Evolutionary conservation across 108 stramenopile genomes (phyloP), one percentile per base, ranked within the genome.

Genomic region (Nannochloropsis salina): DNA sequence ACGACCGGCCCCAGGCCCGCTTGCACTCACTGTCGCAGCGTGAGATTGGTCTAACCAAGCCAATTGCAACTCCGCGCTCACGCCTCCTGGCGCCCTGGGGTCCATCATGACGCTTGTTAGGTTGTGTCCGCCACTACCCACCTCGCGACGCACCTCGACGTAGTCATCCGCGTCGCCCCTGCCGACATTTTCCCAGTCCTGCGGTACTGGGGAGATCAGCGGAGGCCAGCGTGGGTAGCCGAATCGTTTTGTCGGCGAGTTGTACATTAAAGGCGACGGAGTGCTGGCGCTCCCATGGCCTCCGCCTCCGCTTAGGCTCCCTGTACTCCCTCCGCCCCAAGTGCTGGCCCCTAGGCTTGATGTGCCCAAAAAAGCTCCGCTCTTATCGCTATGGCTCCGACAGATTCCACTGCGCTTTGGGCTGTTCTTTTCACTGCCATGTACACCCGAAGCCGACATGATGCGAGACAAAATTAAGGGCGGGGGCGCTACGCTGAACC

Each of bases 61-160:
- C 22, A 83, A 82, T 9, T 86, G 82, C 22, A 89, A 83, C n/a
- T 85, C 82, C 74, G 86, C 88, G 85, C 85, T 86, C 31, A 89
- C 88, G 51, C 85, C 82, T 74, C 85, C 86, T 22, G 84, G 83
- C 43, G 85, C 88, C 43, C 88, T 43, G 9, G 88, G 88, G 44
- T 89, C 85, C 43, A 86, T 89, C 40, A 89, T 85, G 41, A 89
- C 88, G 45, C 85, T 86, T 41, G 88, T 89, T 41, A 89, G 51
- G 31, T 89, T 89, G 61, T 89, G 88, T 61, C 88, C 88, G n/a
- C 85, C 83, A 12, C 79, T 82, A 42, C 83, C 88, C 83, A 89
- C 80, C 80, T 89, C 88, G 41, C 85, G 81, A 43, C 86, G 85
- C 4, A 89, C 85, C 82, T 89, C 88, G 41, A 82, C 80, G 42